Evolutionary conservation across 768 basidiomycete species (phyloP).

Genomic region (Termitomyces sp.): DNA sequence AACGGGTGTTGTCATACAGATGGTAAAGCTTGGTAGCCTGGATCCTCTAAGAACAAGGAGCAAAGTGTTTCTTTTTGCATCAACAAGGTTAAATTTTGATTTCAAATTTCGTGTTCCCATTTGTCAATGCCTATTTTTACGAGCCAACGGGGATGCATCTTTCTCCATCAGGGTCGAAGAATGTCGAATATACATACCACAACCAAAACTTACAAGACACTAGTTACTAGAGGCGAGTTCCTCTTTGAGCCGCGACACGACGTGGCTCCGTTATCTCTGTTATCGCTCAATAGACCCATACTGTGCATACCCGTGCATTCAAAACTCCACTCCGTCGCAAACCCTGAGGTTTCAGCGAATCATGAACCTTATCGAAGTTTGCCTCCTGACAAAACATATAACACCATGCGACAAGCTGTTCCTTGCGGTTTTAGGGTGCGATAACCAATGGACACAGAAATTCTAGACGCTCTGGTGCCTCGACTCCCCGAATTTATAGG

Average conservation of each 20-base stretch:
- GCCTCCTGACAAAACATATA: slow-evolving; percentile 14
- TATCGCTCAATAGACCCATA: background rate
- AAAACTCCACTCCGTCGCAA: background rate
- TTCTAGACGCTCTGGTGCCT: slow-evolving; percentile 19
- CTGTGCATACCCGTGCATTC: too few relatives aligned
- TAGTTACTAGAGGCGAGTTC: background rate
- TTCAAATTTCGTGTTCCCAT: too few relatives aligned
- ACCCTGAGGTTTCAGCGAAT: slow-evolving; percentile 18
- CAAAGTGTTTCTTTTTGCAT: too few relatives aligned
- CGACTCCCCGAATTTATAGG: slow-evolving; percentile 15
- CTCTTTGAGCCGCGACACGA: slow-evolving; percentile 13
- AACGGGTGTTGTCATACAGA: too few relatives aligned
- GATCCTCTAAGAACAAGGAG: too few relatives aligned
- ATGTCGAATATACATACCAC: background rate
- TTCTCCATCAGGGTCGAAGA: background rate
- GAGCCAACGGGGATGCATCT: slow-evolving; percentile 11
- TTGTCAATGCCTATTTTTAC: too few relatives aligned
- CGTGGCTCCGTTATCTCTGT: slow-evolving; percentile 14
- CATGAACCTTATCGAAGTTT: slow-evolving; percentile 19
- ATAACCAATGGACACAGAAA: slow-evolving; percentile 8
- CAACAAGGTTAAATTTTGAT: slow-evolving; percentile 4
- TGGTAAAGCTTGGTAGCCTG: too few relatives aligned
- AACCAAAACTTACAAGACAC: background rate
- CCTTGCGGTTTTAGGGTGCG: slow-evolving; percentile 14
- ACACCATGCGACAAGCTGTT: slow-evolving; percentile 19